Conservation (phyloP, 345 rosid species). For the Lepidium aucheri region DNA sequence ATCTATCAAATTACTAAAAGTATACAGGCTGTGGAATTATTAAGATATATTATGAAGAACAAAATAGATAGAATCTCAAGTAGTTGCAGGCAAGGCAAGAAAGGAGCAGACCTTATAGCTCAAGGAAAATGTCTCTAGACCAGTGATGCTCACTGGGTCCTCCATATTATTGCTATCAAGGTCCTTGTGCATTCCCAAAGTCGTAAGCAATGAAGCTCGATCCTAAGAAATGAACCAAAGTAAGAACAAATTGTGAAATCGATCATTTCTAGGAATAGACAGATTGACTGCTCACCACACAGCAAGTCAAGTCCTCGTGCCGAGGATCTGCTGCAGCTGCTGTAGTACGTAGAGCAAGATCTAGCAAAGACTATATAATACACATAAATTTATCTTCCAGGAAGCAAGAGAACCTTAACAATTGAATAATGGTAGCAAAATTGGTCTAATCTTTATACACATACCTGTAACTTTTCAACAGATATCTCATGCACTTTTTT, state of each 20-base stretch:
- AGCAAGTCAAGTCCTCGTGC: constrained; percentile 91
- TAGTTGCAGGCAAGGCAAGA: background rate
- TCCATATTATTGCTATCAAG: constrained; percentile 47
- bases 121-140: constrained; percentile 92
- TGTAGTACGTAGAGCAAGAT: constrained; percentile 90
- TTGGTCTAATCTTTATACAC: background rate
- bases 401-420: background rate
- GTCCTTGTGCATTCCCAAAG: constrained; percentile 57
- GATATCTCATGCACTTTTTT: constrained; percentile 77
- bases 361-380: constrained; percentile 67
- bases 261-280: constrained; percentile 5
- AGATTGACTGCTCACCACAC: constrained; percentile 54
- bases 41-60: background rate
- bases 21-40: background rate
- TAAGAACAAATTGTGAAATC: background rate
- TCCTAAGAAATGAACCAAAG: constrained; percentile 49
- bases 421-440: constrained; percentile 4
- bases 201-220: constrained; percentile 74
- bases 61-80: background rate
- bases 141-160: constrained; percentile 72
- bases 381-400: constrained; percentile 3
- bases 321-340: constrained; percentile 98
- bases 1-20: background rate
- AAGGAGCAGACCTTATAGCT: constrained; percentile 71
- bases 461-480: constrained; percentile 90